Evolutionary conservation across 2,329 filamentous ascomycete genomes (phyloP).

Genomic region (Nigrospora osmanthi): DNA sequence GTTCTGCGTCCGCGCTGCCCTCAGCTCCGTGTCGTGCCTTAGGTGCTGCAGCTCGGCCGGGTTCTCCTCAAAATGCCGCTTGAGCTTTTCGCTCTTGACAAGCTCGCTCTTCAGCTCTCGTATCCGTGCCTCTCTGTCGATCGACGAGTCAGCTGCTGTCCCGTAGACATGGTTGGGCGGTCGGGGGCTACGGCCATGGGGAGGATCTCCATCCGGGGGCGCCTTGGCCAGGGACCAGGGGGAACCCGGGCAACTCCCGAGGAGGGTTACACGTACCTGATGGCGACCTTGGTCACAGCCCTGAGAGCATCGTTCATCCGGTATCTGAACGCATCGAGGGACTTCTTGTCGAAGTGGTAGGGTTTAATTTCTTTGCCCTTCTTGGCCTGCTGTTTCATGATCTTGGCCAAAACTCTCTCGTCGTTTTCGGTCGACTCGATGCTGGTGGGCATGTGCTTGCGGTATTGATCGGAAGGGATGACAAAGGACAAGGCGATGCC

Average conservation of each 20-base stretch:
- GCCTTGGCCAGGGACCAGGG: too few species aligned
- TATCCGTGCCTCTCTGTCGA: conserved; percentile 66
- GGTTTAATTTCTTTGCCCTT: conserved; percentile 76
- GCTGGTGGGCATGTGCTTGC: conserved; percentile 83
- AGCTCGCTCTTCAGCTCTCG: conserved; percentile 84
- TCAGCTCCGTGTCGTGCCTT: conserved; percentile 81
- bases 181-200: conserved; percentile 16
- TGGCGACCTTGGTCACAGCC: conserved; percentile 79
- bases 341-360: conserved; percentile 90
- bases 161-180: too few species aligned
- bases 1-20: conserved; percentile 74
- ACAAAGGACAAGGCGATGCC: conserved; percentile 97
- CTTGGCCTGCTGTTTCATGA: conserved; percentile 71
- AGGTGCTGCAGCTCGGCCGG: conserved; percentile 81
- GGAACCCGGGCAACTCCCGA: too few species aligned
- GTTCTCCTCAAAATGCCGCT: conserved; percentile 95
- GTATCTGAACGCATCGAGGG: conserved; percentile 90
- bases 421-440: conserved; percentile 72
- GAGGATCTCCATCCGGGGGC: too few species aligned
- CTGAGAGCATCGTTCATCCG: conserved; percentile 88
- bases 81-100: conserved; percentile 87
- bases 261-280: conserved; percentile 25
- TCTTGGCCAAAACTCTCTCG: conserved; percentile 74
- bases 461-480: conserved; percentile 70
- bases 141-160: too few species aligned